Conservation (phyloP, 1,284 basidiomycete genomes). For the Malassezia dermatis region DNA sequence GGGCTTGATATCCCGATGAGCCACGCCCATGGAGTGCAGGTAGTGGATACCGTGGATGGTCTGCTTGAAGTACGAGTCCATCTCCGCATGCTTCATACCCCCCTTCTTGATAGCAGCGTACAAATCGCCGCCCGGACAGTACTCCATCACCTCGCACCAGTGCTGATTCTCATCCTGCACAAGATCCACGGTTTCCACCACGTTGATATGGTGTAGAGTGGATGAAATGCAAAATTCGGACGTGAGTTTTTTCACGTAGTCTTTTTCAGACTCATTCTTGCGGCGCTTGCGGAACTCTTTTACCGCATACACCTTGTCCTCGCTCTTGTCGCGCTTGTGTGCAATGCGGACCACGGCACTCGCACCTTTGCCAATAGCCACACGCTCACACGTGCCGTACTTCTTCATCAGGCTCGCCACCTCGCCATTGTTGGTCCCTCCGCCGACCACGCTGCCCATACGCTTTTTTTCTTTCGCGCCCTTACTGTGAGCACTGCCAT, state of each 20-base stretch:
- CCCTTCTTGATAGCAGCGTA: slow-evolving; percentile 97
- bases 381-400: slow-evolving; percentile 93
- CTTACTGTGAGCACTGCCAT: slow-evolving; percentile 8
- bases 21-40: slow-evolving; percentile 87
- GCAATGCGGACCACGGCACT: slow-evolving; percentile 91
- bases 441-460: slow-evolving; percentile 22
- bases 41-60: slow-evolving; percentile 78
- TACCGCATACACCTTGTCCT: slow-evolving; percentile 97
- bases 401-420: slow-evolving; percentile 57
- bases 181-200: slow-evolving; percentile 96
- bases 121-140: slow-evolving; percentile 81
- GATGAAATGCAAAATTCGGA: slow-evolving; percentile 99
- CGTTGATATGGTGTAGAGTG: slow-evolving; percentile 85
- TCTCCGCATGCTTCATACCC: slow-evolving; percentile 82
- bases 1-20: slow-evolving; percentile 94
- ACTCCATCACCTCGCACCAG: slow-evolving; percentile 99
- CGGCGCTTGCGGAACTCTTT: slow-evolving; percentile 98
- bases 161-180: slow-evolving; percentile 90
- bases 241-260: slow-evolving; percentile 98
- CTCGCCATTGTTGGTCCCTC: slow-evolving; percentile 20
- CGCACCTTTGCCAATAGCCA: slow-evolving; percentile 93
- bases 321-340: slow-evolving; percentile 93
- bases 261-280: slow-evolving; percentile 97
- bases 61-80: slow-evolving; percentile 97
- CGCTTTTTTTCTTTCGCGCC: slow-evolving; percentile 19